Evolutionary conservation across 495 filamentous ascomycete genomes (phyloP).

Genomic region (Neurospora sublineolata): DNA sequence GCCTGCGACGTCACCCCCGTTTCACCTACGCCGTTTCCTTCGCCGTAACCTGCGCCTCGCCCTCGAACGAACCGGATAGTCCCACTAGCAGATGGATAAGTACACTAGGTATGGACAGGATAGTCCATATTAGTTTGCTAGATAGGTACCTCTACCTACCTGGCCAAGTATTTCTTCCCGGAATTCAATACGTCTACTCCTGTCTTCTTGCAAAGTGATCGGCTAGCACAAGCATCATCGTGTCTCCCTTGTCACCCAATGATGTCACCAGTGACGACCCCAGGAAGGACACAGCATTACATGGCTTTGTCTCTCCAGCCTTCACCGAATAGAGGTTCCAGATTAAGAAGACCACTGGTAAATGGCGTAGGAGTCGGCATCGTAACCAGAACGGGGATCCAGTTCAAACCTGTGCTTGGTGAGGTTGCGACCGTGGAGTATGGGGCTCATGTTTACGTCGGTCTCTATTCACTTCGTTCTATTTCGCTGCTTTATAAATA

Average conservation of each 20-base stretch:
- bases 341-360: not conserved
- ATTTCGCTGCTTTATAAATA: not conserved
- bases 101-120: not conserved
- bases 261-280: not conserved
- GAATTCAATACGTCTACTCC: not conserved
- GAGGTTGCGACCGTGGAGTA: not conserved
- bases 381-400: not conserved
- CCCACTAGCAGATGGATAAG: not conserved
- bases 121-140: not conserved
- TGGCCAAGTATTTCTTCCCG: too few relatives aligned
- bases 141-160: not conserved
- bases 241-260: not conserved
- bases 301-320: not conserved
- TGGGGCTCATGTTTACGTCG: not conserved
- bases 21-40: not conserved
- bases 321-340: not conserved
- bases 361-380: not conserved
- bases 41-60: not conserved
- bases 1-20: not conserved
- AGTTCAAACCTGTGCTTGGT: not conserved
- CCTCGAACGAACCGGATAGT: not conserved
- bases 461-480: not conserved
- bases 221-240: not conserved
- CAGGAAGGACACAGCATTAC: not conserved
- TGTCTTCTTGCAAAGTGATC: not conserved